phyloP scores from a whole-genome alignment of 2,329 filamentous ascomycete genomes.

The Pseudovirgaria hyperparasitica region DNA sequence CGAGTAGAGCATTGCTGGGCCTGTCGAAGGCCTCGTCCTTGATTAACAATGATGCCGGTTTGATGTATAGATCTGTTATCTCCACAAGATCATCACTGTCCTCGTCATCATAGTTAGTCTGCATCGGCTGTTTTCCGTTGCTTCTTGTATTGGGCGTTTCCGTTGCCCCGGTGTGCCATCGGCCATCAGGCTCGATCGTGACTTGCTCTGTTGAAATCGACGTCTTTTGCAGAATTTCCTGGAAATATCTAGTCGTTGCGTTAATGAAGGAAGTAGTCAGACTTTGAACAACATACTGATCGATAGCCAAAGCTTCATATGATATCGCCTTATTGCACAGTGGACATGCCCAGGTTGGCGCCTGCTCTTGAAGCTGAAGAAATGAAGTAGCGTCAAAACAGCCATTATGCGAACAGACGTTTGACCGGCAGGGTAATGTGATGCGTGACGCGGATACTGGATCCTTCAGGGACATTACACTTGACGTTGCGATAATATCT shows the following conservation, averaged over 20 bases:
- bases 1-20: constrained; percentile 21
- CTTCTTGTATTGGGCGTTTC: constrained; percentile 23
- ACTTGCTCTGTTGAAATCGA: constrained; percentile 65
- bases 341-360: constrained; percentile 91
- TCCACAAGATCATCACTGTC: constrained; percentile 33
- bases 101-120: constrained; percentile 25
- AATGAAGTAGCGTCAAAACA: constrained; percentile 93
- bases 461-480: constrained; percentile 82
- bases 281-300: constrained; percentile 59
- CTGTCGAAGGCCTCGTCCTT: constrained; percentile 26
- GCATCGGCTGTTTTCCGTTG: constrained; percentile 18
- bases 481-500: constrained; percentile 81
- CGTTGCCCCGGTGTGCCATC: constrained; percentile 47
- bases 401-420: constrained; percentile 74
- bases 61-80: constrained; percentile 25
- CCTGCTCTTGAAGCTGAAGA: constrained; percentile 87
- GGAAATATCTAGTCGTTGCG: constrained; percentile 56
- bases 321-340: constrained; percentile 76
- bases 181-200: constrained; percentile 75
- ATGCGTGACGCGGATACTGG: constrained; percentile 81
- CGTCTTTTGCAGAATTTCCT: constrained; percentile 71
- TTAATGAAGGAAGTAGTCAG: too few relatives aligned
- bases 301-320: constrained; percentile 73
- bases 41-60: constrained; percentile 18
- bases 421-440: constrained; percentile 63